phyloP scores from a whole-genome alignment of 2,329 filamentous ascomycete species.

The Clonostachys rhizophaga region DNA sequence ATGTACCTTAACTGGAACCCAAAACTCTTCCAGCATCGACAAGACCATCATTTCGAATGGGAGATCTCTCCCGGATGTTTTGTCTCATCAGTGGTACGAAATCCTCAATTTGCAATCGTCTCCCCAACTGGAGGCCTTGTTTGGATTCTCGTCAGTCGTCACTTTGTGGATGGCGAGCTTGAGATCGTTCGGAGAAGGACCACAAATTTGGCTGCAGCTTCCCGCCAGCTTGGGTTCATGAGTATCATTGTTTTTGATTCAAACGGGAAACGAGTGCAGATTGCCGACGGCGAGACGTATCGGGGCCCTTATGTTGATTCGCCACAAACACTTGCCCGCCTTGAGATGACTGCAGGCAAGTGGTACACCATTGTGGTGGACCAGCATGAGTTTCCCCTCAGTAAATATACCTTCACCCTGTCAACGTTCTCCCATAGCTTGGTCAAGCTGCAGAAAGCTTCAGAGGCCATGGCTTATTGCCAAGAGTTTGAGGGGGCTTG shows the following conservation, averaged over 20 bases:
- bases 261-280: constrained; percentile 65
- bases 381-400: constrained; percentile 71
- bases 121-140: constrained; percentile 56
- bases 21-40: constrained; percentile 69
- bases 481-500: constrained; percentile 62
- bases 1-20: constrained; percentile 98
- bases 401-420: constrained; percentile 79
- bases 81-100: constrained; percentile 54
- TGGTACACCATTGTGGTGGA: constrained; percentile 63
- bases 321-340: constrained; percentile 80
- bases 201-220: constrained; percentile 34
- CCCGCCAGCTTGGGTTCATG: constrained; percentile 71
- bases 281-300: constrained; percentile 67
- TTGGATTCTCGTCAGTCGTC: constrained; percentile 83
- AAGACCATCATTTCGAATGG: constrained; percentile 92
- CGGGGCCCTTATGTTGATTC: constrained; percentile 89
- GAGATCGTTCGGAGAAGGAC: constrained; percentile 38
- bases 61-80: constrained; percentile 47
- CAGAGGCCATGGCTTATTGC: constrained; percentile 52
- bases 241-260: constrained; percentile 78
- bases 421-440: constrained; percentile 70
- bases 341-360: constrained; percentile 36
- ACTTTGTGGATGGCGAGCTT: constrained; percentile 70
- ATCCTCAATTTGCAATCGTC: constrained; percentile 68
- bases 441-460: constrained; percentile 58